phyloP scores from a whole-genome alignment of 176 grass and related monocot species.

The Musa acuminata region DNA sequence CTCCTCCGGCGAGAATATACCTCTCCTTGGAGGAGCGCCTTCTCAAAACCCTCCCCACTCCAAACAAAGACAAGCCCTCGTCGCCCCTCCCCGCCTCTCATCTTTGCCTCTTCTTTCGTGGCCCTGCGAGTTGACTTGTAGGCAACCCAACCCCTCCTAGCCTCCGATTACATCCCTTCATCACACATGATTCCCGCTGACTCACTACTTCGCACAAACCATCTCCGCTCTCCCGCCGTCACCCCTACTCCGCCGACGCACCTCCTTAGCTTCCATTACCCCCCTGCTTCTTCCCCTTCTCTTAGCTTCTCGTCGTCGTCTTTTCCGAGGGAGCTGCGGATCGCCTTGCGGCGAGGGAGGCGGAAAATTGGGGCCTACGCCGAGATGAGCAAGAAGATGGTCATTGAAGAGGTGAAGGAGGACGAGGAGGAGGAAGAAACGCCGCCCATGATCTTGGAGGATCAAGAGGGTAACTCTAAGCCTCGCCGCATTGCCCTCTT shows the following conservation, averaged over 20 bases:
- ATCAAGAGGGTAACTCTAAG: slow-evolving; percentile 19
- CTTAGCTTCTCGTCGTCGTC: not conserved
- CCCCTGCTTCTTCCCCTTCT: not conserved
- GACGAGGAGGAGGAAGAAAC: not conserved
- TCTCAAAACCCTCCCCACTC: no score
- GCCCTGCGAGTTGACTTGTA: no score
- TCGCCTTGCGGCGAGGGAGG: not conserved
- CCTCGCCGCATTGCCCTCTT: slow-evolving; percentile 84
- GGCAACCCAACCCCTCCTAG: no score
- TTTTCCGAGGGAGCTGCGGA: not conserved
- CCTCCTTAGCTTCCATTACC: not conserved
- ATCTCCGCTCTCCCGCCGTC: not conserved
- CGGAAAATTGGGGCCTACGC: not conserved
- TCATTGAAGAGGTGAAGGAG: not conserved
- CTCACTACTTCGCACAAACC: not conserved
- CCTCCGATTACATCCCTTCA: no score
- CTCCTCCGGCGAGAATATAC: no score
- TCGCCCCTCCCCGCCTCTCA: no score
- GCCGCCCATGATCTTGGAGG: slow-evolving; percentile 2
- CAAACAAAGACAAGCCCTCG: no score
- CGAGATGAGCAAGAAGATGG: not conserved
- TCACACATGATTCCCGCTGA: not conserved
- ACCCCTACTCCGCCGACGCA: not conserved
- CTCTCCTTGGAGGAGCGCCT: no score
- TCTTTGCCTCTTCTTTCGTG: no score